Conservation (phyloP, 1,284 basidiomycete species). For the Sporisorium exsertum region DNA sequence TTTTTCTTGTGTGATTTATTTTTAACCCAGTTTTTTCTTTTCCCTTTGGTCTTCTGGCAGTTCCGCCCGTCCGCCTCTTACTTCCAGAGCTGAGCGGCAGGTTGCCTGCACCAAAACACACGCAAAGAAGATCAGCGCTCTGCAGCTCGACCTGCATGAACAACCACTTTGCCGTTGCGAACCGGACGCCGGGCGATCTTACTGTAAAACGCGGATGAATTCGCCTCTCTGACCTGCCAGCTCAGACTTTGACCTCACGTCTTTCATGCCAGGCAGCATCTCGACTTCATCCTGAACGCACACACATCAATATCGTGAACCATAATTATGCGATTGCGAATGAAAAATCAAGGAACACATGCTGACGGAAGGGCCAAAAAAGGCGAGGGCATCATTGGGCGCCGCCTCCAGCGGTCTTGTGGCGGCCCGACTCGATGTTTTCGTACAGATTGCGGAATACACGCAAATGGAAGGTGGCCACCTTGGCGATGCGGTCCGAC, state of each 20-base stretch:
- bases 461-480: slow-evolving; percentile 58
- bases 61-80: no score
- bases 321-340: not conserved
- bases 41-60: no score
- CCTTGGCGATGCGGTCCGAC: slow-evolving; percentile 54
- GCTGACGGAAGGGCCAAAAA: no score
- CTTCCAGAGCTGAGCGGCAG: no score
- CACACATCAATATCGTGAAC: not conserved
- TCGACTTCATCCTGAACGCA: not conserved
- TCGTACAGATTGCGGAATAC: slow-evolving; percentile 60
- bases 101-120: not conserved
- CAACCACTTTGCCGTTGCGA: not conserved
- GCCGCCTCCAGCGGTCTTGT: slow-evolving; percentile 12
- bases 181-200: not conserved
- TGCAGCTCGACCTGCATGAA: slow-evolving; percentile 1
- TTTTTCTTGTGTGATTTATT: not conserved
- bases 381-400: not conserved
- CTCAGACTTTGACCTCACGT: not conserved
- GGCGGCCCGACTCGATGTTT: slow-evolving; percentile 26
- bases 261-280: not conserved
- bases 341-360: not conserved
- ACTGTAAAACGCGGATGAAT: no score
- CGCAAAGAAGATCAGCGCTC: not conserved
- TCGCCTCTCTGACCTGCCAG: not conserved
- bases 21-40: no score